Percentiles rank a stretch among this genome's conserved stretches.
phyloP scores from a whole-genome alignment of 768 basidiomycete species.

The Naganishia onofrii region DNA sequence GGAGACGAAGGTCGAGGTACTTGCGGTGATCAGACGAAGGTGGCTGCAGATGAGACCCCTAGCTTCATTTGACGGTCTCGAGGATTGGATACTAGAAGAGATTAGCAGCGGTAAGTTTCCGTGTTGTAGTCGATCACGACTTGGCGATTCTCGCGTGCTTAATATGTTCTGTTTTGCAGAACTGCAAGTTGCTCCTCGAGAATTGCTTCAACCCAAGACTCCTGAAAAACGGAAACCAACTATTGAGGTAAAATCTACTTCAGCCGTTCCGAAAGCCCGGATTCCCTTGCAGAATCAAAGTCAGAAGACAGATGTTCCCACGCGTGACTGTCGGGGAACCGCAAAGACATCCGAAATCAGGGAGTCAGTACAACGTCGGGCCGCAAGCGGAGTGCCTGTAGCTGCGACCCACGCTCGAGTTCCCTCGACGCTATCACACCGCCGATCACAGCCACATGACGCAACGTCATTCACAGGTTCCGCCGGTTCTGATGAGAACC shows the following conservation, averaged over 20 bases:
- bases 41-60: slow-evolving; percentile 73
- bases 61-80: slow-evolving; percentile 77
- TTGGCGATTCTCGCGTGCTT: background rate
- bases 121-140: background rate
- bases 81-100: slow-evolving; percentile 83
- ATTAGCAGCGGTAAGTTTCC: slow-evolving; percentile 70
- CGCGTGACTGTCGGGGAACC: background rate
- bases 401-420: background rate
- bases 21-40: slow-evolving; percentile 71
- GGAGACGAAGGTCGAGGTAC: slow-evolving; percentile 62
- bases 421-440: background rate
- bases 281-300: background rate
- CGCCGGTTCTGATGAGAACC: background rate
- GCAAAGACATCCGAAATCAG: background rate
- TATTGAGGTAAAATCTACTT: background rate
- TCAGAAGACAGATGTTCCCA: background rate
- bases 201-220: slow-evolving; percentile 5
- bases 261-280: background rate
- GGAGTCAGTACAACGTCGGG: background rate
- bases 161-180: background rate
- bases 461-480: background rate
- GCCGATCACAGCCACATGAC: background rate
- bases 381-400: background rate
- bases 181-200: background rate
- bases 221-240: background rate